A percentile compares a stretch with the other conserved stretches of the same genome.
Conservation (phyloP, 208 protist species). For the Trypanosoma caninum region DNA sequence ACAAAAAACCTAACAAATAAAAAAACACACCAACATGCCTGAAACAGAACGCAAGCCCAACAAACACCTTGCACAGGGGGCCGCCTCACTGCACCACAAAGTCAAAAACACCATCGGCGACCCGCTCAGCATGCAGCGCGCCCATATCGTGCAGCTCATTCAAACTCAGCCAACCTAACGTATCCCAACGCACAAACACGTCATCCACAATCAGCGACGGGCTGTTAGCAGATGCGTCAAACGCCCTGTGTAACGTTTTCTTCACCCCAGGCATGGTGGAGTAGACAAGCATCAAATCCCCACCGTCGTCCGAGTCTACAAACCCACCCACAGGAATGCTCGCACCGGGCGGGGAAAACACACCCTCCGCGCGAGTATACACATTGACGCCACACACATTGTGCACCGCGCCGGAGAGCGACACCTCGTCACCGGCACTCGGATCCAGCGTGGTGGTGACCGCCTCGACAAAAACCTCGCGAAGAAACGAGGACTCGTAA, state of each 20-base stretch:
- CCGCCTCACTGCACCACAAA: too few species aligned
- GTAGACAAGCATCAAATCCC: constrained; percentile 7
- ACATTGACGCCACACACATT: constrained; percentile 14
- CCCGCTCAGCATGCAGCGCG: background rate
- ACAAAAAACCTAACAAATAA: too few species aligned
- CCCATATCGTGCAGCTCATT: constrained; percentile 15
- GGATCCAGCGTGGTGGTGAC: background rate
- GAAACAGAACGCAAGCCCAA: too few species aligned
- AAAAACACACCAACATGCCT: too few species aligned
- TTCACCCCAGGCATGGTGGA: constrained; percentile 12
- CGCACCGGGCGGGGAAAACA: too few species aligned
- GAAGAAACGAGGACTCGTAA: background rate
- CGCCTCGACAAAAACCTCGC: constrained; percentile 2
- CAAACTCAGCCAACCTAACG: constrained; percentile 17
- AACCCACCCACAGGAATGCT: too few species aligned
- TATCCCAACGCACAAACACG: constrained; percentile 22
- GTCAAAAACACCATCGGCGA: background rate
- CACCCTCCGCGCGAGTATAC: constrained; percentile 9
- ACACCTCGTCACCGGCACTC: background rate
- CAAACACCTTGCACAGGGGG: too few species aligned
- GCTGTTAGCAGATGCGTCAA: background rate
- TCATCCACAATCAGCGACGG: constrained; percentile 23
- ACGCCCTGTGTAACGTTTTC: background rate
- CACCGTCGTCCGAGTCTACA: background rate
- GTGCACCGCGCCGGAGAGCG: background rate